Evolutionary conservation across 148 eudicot species (phyloP), one percentile per base, ranked within the genome.

Genomic region (Cornus suecica): DNA sequence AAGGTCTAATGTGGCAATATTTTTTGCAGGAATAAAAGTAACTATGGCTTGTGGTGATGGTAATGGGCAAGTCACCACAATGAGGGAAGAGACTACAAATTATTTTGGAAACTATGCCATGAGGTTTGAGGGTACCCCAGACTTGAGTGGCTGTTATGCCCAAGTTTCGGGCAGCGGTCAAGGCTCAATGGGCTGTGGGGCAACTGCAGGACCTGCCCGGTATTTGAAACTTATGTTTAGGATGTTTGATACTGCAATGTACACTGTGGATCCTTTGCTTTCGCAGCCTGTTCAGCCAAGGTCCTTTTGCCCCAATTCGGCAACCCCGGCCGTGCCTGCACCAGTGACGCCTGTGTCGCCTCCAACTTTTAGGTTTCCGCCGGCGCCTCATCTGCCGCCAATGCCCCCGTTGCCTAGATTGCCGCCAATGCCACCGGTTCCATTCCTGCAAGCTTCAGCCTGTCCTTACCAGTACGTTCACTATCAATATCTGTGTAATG

Each of bases 261-360:
- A 87, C 74, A 56, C 78, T 1, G 97, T 84, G 62, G 88, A 95
- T 78, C 89, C 94, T 18, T 80, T 95, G 54, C 79, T 93, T 45
- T 87, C 97, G 77, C 92, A 91, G 80, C 99, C 99, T 61, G 83
- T 87, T 25, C 70, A 91, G 70, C 97, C 97, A 27, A 80, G 80
- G 91, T 74, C 97, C 69, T 84, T 77, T 69, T 95, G 97, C 73
- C 82, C 85, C 4, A 76, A 67, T 9, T 77, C 91, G 14, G 16
- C 74, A 20, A 3, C 78, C 48, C 80, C 90, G 1, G 68, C 42
- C 7, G 8, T 66, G 5, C 56, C 71, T 2, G 27, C 37, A 10
- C 86, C 87, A 4, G 70, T 58, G 20, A 26, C 76, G 64, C 85
- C 87, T 10, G 54, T 60, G 23, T 22, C 32, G n/a, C 85, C 86